Conservation (phyloP, 495 filamentous ascomycete genomes). For the Penicillium herquei region DNA sequence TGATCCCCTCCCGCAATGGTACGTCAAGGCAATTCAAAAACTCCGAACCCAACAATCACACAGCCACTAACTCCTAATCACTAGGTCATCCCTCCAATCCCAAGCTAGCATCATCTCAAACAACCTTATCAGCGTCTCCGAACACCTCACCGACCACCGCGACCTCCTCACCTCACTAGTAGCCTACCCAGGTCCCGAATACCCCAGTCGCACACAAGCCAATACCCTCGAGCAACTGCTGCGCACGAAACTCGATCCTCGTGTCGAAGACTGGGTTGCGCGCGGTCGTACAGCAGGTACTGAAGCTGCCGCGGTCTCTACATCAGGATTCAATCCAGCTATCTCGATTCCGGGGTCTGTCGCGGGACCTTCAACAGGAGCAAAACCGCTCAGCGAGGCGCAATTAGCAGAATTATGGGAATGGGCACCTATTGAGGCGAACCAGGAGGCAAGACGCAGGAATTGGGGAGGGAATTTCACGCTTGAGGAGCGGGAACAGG, state of each 20-base stretch:
- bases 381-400: slow-evolving; percentile 34
- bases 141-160: slow-evolving; percentile 55
- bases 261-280: slow-evolving; percentile 69
- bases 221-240: slow-evolving; percentile 61
- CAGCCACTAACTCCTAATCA: slow-evolving; percentile 4
- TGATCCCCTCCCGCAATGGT: slow-evolving; percentile 63
- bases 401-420: slow-evolving; percentile 46
- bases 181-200: slow-evolving; percentile 73
- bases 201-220: slow-evolving; percentile 69
- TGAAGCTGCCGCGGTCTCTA: slow-evolving; percentile 13
- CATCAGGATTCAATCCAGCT: neutral
- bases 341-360: no score
- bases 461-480: slow-evolving; percentile 66
- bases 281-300: slow-evolving; percentile 49
- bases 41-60: neutral
- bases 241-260: slow-evolving; percentile 77
- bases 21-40: slow-evolving; percentile 8
- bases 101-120: slow-evolving; percentile 63
- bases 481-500: slow-evolving; percentile 62
- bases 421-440: slow-evolving; percentile 52
- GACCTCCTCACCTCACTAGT: slow-evolving; percentile 60
- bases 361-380: no score
- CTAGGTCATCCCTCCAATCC: slow-evolving; percentile 67
- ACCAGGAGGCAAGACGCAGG: slow-evolving; percentile 45
- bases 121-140: slow-evolving; percentile 59